Conservation (phyloP, 345 rosid species). For the Nasturtium officinale region DNA sequence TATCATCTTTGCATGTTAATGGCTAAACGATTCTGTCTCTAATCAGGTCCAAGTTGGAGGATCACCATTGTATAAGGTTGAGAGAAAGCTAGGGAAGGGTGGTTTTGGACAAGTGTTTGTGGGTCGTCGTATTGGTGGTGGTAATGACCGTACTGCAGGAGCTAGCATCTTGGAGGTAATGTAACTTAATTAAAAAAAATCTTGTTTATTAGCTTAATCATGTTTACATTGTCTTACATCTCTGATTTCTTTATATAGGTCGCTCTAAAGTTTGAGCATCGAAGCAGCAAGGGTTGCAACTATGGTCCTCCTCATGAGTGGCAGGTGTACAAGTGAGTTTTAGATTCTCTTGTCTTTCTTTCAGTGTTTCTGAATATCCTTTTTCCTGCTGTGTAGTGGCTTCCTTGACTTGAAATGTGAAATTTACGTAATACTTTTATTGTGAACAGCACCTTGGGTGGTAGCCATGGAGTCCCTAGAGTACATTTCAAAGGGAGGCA, state of each 20-base stretch:
- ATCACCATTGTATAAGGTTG: slow-evolving; percentile 82
- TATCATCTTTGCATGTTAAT: neutral
- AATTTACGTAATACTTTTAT: slow-evolving; percentile 7
- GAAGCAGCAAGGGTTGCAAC: slow-evolving; percentile 95
- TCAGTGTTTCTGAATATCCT: neutral
- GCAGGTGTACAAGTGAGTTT: slow-evolving; percentile 89
- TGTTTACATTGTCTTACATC: slow-evolving; percentile 21
- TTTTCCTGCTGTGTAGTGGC: neutral
- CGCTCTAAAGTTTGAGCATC: slow-evolving; percentile 95
- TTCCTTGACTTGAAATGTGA: slow-evolving; percentile 16
- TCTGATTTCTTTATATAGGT: slow-evolving; percentile 54
- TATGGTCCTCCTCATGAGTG: slow-evolving; percentile 98
- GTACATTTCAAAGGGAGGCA: slow-evolving; percentile 94
- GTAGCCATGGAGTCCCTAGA: slow-evolving; percentile 92
- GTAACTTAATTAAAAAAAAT: slow-evolving; percentile 5
- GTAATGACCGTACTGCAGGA: slow-evolving; percentile 72
- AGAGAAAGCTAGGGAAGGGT: slow-evolving; percentile 92
- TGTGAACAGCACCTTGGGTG: slow-evolving; percentile 82
- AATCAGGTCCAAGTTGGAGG: slow-evolving; percentile 92
- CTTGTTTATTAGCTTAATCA: neutral
- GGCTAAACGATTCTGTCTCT: slow-evolving; percentile 20
- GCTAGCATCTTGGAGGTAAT: slow-evolving; percentile 82
- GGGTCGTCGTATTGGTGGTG: slow-evolving; percentile 78
- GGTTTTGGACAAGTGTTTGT: slow-evolving; percentile 99
- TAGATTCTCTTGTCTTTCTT: neutral